Base-by-base conservation (phyloP, 768 basidiomycete species). In the Pisolithus sp. region DNA sequence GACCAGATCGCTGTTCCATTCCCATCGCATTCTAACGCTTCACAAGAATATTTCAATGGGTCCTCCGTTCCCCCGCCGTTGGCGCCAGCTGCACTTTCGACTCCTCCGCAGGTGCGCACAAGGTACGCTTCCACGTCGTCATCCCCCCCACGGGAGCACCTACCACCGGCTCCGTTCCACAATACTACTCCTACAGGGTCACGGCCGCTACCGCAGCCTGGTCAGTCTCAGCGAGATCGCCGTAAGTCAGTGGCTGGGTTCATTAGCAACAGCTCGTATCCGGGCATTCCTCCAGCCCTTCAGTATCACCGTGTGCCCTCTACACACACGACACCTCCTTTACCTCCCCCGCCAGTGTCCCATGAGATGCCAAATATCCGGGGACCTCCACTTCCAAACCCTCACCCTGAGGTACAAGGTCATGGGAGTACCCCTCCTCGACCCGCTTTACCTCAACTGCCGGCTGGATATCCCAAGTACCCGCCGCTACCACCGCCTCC, bases 391-490 rank as follows among this genome's bases (percentile, higher is more conserved):
- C 59, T 68, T 12, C 65, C 67, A 20, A 51, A 59, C 15, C 70
- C 34, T 15, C 12, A 13, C 34, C 34, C 67, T 45, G 53, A 66
- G 18, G 53, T 41, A 15, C 68, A 61, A 40, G 39, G 53, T 48
- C 57, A 62, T 54, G 59, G 55, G 26, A 62, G 55, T 41, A 54
- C 63, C 10, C 59, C 69, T 10, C 64, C 78, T 45, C 75, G 73
- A 36, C 71, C 76, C 7, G 74, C 76, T 57, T 68, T 85, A 20
- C 81, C 80, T 48, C 74, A 74, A 30, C 78, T 75, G 23, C 80
- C 76, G 12, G 56, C 70, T 21, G 68, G 67, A 49, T 75, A 76
- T 50, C 72, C 77, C 18, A 63, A 68, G 18, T 71, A 64, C 52
- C 71, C 61, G 50, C 64, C 68, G 15, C 57, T 67, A 26, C 71